Percentiles rank a stretch among this genome's conserved stretches.
These are phyloP conservation scores for Spirogloea muscicola DNA, from an alignment of 139 green algal genomes.

Conservation along the genomic window DNA sequence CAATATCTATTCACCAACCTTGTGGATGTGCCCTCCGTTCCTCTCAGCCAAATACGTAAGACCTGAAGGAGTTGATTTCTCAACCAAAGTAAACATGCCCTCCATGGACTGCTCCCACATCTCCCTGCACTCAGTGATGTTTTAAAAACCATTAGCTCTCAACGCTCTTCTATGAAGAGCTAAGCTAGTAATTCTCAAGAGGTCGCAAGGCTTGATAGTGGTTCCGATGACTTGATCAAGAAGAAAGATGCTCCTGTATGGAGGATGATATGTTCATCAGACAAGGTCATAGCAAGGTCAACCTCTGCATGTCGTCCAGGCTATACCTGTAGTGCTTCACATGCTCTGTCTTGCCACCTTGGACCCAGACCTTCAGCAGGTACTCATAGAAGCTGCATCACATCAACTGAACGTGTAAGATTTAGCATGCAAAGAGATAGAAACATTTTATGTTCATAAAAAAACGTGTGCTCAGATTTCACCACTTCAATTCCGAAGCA, in stretches of 20 bases:
- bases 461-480: no score
- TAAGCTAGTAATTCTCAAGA: no score
- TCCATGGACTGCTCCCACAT: conserved; percentile 65
- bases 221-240: no score
- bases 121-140: conserved; percentile 48
- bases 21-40: conserved; percentile 14
- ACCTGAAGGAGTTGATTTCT: conserved; percentile 10
- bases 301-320: no score
- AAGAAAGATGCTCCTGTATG: no score
- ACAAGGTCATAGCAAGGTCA: no score
- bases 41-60: conserved; percentile 58
- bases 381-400: conserved; percentile 70
- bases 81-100: conserved; percentile 58
- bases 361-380: conserved; percentile 64
- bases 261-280: no score
- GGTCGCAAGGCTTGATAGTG: no score
- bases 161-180: no score
- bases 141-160: no score
- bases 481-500: background rate
- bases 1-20: no score
- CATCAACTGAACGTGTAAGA: background rate
- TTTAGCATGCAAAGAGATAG: background rate
- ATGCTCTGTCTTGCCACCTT: conserved; percentile 23
- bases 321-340: conserved; percentile 47
- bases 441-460: no score